Evolutionary conservation across 2,329 filamentous ascomycete genomes (phyloP).

Genomic region (Zarea fungicola): DNA sequence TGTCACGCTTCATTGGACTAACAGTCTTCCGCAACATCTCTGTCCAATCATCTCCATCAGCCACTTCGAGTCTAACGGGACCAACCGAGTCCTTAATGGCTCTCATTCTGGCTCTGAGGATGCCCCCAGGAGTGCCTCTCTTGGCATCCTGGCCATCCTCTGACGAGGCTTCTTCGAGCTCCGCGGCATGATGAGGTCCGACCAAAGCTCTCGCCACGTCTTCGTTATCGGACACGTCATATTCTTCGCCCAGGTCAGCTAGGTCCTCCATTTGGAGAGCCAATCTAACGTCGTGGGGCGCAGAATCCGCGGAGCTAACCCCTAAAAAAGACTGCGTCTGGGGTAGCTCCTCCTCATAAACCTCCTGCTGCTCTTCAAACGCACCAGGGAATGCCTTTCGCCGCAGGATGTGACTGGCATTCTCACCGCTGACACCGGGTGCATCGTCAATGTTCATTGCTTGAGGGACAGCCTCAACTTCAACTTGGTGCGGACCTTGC

Average conservation of each 20-base stretch:
- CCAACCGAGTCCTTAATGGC: conserved; percentile 56
- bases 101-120: conserved; percentile 59
- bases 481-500: conserved; percentile 22
- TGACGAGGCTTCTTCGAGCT: conserved; percentile 58
- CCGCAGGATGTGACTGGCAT: conserved; percentile 53
- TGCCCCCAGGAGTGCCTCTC: conserved; percentile 49
- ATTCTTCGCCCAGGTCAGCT: conserved; percentile 63
- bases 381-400: conserved; percentile 64
- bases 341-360: conserved; percentile 52
- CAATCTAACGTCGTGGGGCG: conserved; percentile 55
- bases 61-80: conserved; percentile 55
- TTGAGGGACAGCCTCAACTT: conserved; percentile 28
- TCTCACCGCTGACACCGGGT: conserved; percentile 35
- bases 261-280: conserved; percentile 55
- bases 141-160: conserved; percentile 45
- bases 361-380: conserved; percentile 60
- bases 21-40: conserved; percentile 91
- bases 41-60: conserved; percentile 80
- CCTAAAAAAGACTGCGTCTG: conserved; percentile 80
- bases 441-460: conserved; percentile 20
- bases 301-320: conserved; percentile 80
- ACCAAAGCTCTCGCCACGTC: conserved; percentile 75
- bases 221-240: conserved; percentile 66
- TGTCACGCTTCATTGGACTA: conserved; percentile 88
- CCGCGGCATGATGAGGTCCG: conserved; percentile 68